These are phyloP conservation scores for Paecilomyces formosus DNA, from an alignment of 2,329 filamentous ascomycete species.

Conservation along the genomic window DNA sequence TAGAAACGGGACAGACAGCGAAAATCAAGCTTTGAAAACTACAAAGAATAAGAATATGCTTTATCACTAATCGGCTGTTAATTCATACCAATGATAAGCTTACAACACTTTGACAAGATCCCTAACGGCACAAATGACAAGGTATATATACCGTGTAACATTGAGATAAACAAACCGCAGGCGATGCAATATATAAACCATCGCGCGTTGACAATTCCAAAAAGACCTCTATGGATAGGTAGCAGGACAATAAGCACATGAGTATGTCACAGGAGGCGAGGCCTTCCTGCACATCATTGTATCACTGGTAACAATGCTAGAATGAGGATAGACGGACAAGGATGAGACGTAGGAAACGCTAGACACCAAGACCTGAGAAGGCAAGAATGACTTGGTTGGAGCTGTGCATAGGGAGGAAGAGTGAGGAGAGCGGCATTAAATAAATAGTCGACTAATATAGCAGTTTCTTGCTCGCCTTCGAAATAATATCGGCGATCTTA, in stretches of 20 bases:
- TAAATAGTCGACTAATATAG: constrained; percentile 17
- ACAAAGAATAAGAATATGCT: no score
- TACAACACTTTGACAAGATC: background rate
- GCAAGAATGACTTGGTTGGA: background rate
- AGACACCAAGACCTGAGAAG: background rate
- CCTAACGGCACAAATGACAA: background rate
- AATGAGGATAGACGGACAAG: background rate
- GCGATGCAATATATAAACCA: background rate
- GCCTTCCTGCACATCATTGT: background rate
- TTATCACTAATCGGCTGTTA: no score
- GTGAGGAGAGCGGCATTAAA: background rate
- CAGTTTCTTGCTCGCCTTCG: constrained; percentile 49
- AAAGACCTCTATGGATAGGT: background rate
- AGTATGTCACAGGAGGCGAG: background rate
- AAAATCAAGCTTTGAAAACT: no score
- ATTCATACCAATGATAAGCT: background rate
- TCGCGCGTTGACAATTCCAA: background rate
- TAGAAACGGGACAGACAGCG: no score
- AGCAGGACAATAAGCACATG: background rate
- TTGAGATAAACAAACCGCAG: background rate
- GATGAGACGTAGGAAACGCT: background rate
- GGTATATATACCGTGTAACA: background rate
- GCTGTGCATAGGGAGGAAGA: background rate
- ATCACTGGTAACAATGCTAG: background rate
- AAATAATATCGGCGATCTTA: constrained; percentile 63